These are phyloP conservation scores for Leptographium galeiforme DNA, from an alignment of 2,329 filamentous ascomycete genomes.

Conservation along the genomic window DNA sequence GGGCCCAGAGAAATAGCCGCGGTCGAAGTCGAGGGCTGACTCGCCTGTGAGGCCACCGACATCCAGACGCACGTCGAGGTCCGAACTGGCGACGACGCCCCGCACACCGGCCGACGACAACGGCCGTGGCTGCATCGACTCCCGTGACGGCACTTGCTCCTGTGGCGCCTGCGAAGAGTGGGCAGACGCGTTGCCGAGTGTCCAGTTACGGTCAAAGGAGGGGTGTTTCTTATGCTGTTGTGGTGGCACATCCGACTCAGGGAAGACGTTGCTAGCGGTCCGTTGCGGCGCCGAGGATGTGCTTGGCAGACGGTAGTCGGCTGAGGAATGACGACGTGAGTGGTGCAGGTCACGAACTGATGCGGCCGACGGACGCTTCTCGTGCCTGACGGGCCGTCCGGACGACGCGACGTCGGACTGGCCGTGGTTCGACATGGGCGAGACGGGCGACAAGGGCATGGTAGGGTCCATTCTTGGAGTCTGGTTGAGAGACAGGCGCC, in stretches of 20 bases:
- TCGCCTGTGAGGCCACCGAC: slow-evolving; percentile 19
- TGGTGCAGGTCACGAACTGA: slow-evolving; percentile 74
- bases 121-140: slow-evolving; percentile 22
- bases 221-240: slow-evolving; percentile 41
- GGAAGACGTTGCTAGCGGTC: slow-evolving; percentile 28
- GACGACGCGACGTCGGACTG: slow-evolving; percentile 24
- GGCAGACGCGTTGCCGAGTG: slow-evolving; percentile 38
- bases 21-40: slow-evolving; percentile 53
- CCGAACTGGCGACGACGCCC: slow-evolving; percentile 26
- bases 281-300: slow-evolving; percentile 27
- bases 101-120: slow-evolving; percentile 39
- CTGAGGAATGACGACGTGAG: slow-evolving; percentile 76
- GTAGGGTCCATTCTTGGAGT: slow-evolving; percentile 31
- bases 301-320: slow-evolving; percentile 48
- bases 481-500: slow-evolving; percentile 35
- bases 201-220: slow-evolving; percentile 60
- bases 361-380: slow-evolving; percentile 60
- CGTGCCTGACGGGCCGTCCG: slow-evolving; percentile 26
- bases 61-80: slow-evolving; percentile 21
- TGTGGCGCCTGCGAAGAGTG: slow-evolving; percentile 13
- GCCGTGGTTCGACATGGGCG: slow-evolving; percentile 21
- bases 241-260: slow-evolving; percentile 19
- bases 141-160: background rate
- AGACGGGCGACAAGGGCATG: slow-evolving; percentile 27
- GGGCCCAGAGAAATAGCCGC: slow-evolving; percentile 86